Conservation (phyloP, 495 filamentous ascomycete species). For the Penicillium cinerascens region DNA sequence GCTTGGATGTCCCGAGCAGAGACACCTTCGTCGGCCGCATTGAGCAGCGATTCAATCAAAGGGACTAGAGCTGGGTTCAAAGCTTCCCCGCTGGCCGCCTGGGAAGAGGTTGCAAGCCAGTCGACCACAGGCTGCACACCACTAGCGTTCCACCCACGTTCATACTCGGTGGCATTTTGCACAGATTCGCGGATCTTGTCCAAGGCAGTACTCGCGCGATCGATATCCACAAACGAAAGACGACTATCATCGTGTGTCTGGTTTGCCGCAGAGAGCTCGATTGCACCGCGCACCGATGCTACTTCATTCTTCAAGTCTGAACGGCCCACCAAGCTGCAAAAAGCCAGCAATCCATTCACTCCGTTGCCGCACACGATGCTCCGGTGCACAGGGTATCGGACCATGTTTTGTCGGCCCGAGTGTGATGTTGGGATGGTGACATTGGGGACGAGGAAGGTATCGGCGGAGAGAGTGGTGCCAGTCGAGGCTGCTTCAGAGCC, state of each 20-base stretch:
- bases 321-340: conserved; percentile 43
- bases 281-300: conserved; percentile 50
- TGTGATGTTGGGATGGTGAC: conserved; percentile 63
- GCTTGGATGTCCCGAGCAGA: conserved; percentile 44
- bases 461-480: conserved; percentile 49
- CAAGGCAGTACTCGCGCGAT: conserved; percentile 55
- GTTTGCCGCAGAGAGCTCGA: conserved; percentile 46
- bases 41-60: conserved; percentile 64
- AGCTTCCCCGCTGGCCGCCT: conserved; percentile 32
- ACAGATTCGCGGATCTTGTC: conserved; percentile 62
- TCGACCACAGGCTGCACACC: conserved; percentile 60
- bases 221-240: conserved; percentile 53
- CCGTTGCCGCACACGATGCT: conserved; percentile 72
- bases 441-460: conserved; percentile 65
- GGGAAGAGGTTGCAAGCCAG: conserved; percentile 59
- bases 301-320: conserved; percentile 33
- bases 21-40: conserved; percentile 54
- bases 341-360: conserved; percentile 49
- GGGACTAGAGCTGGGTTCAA: conserved; percentile 61
- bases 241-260: conserved; percentile 25
- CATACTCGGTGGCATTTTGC: conserved; percentile 64
- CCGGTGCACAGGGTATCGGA: conserved; percentile 84
- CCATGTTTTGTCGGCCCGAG: conserved; percentile 55
- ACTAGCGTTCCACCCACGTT: conserved; percentile 69
- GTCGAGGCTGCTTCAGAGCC: conserved; percentile 36